Evolutionary conservation across 768 basidiomycete genomes (phyloP).

Genomic region (Boletus sp.): DNA sequence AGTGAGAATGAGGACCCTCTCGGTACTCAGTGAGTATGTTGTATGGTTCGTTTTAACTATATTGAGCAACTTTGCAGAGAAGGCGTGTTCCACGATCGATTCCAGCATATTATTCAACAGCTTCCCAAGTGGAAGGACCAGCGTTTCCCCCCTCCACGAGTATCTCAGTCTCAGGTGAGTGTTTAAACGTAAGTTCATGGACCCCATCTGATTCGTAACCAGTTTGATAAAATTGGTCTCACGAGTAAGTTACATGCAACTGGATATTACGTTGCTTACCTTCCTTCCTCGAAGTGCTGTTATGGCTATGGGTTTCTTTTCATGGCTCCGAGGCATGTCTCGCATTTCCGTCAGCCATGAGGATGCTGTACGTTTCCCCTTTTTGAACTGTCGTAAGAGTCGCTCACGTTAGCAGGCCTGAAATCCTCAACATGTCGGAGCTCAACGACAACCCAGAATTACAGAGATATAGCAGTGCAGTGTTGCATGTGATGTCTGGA

Average conservation of each 20-base stretch:
- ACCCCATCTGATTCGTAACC: slow-evolving; percentile 16
- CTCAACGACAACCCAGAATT: slow-evolving; percentile 83
- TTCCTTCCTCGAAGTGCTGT: slow-evolving; percentile 50
- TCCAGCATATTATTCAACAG: slow-evolving; percentile 54
- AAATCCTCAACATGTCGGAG: slow-evolving; percentile 88
- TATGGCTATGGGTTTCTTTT: slow-evolving; percentile 78
- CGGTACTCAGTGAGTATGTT: slow-evolving; percentile 47
- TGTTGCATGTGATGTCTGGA: slow-evolving; percentile 80
- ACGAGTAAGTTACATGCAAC: slow-evolving; percentile 51
- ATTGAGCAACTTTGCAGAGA: slow-evolving; percentile 38
- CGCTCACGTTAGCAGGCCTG: slow-evolving; percentile 53
- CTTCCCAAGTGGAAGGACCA: slow-evolving; percentile 71
- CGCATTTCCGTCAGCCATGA: slow-evolving; percentile 74
- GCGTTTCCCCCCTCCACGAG: slow-evolving; percentile 82
- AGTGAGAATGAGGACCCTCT: slow-evolving; percentile 53
- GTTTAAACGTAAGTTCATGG: neutral
- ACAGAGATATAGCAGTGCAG: slow-evolving; percentile 75
- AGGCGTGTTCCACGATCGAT: slow-evolving; percentile 52
- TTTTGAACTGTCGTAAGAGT: neutral
- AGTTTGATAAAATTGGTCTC: slow-evolving; percentile 88
- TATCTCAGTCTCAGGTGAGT: slow-evolving; percentile 72
- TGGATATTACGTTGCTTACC: slow-evolving; percentile 13
- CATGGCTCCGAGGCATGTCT: slow-evolving; percentile 73
- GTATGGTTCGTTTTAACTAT: neutral
- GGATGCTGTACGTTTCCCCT: slow-evolving; percentile 61